Percentiles rank a stretch among this genome's conserved stretches.
Conservation (phyloP, 1,284 basidiomycete genomes). For the Sporisorium graminicola region DNA sequence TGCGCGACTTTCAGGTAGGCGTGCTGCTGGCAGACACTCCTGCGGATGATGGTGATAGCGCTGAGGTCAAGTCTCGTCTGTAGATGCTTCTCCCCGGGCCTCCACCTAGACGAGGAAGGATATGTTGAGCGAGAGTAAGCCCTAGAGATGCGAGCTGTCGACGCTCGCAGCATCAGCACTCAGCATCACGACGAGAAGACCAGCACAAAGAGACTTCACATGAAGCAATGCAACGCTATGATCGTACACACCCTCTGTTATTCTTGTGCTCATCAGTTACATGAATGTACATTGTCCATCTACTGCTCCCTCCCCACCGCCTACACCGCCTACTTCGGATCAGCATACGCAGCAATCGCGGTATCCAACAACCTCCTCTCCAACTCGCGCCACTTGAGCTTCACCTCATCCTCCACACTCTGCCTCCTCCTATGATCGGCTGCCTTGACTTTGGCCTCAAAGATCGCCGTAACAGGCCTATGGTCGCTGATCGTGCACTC, state of each 20-base stretch:
- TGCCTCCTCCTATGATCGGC: slow-evolving; percentile 28
- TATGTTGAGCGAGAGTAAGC: too few species aligned
- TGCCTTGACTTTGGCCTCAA: slow-evolving; percentile 41
- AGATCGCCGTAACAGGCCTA: slow-evolving; percentile 64
- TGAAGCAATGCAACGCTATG: background rate
- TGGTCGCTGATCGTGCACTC: slow-evolving; percentile 69
- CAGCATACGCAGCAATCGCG: slow-evolving; percentile 15
- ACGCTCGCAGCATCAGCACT: background rate
- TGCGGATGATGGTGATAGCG: background rate
- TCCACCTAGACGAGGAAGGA: background rate
- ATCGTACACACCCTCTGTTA: too few species aligned
- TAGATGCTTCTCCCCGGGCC: background rate
- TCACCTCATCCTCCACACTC: slow-evolving; percentile 26
- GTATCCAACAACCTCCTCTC: slow-evolving; percentile 22
- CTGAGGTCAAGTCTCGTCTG: slow-evolving; percentile 18
- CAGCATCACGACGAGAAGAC: background rate
- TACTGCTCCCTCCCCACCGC: background rate
- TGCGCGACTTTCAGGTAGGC: slow-evolving; percentile 57
- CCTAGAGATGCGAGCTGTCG: background rate
- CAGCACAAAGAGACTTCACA: background rate
- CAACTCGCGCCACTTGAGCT: slow-evolving; percentile 16
- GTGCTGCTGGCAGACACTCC: slow-evolving; percentile 27
- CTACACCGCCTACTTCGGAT: slow-evolving; percentile 21
- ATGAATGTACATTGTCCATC: slow-evolving; percentile 3
- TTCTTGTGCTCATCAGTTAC: background rate